A percentile compares a stretch with the other conserved stretches of the same genome.
phyloP scores from a whole-genome alignment of 2,329 filamentous ascomycete species.

The Pseudogymnoascus sp. region DNA sequence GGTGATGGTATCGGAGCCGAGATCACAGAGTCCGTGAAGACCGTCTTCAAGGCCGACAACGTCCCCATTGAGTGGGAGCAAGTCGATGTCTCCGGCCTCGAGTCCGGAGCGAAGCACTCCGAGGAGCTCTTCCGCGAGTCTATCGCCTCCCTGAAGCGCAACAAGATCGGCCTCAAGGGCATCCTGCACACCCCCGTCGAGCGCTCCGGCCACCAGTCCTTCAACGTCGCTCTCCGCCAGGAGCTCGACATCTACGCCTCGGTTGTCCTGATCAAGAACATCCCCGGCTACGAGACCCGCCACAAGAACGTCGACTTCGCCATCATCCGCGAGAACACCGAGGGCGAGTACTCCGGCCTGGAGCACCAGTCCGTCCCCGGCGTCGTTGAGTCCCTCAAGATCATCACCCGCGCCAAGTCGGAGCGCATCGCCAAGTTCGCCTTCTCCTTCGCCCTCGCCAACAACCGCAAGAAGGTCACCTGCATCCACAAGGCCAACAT shows the following conservation, averaged over 20 bases:
- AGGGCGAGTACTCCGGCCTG: conserved; percentile 97
- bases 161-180: conserved; percentile 98
- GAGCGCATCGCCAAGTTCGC: conserved; percentile 99
- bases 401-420: conserved; percentile 97
- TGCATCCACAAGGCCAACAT: conserved; percentile 99
- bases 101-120: conserved; percentile 72
- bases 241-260: conserved; percentile 99
- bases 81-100: conserved; percentile 87
- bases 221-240: conserved; percentile 98
- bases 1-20: conserved; percentile 98
- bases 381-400: conserved; percentile 98
- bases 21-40: conserved; percentile 96
- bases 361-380: conserved; percentile 96
- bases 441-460: conserved; percentile 94
- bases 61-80: conserved; percentile 99
- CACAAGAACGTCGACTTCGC: conserved; percentile 96
- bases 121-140: conserved; percentile 95
- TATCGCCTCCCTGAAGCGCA: conserved; percentile 89
- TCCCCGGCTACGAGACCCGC: conserved; percentile 94
- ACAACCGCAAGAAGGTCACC: conserved; percentile 98
- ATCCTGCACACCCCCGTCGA: conserved; percentile 97
- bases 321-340: conserved; percentile 99
- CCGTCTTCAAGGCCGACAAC: conserved; percentile 99
- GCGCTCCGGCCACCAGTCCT: conserved; percentile 94
- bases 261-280: conserved; percentile 98